phyloP scores from a whole-genome alignment of 345 rosid genomes.

The Eucalyptus cloeziana region DNA sequence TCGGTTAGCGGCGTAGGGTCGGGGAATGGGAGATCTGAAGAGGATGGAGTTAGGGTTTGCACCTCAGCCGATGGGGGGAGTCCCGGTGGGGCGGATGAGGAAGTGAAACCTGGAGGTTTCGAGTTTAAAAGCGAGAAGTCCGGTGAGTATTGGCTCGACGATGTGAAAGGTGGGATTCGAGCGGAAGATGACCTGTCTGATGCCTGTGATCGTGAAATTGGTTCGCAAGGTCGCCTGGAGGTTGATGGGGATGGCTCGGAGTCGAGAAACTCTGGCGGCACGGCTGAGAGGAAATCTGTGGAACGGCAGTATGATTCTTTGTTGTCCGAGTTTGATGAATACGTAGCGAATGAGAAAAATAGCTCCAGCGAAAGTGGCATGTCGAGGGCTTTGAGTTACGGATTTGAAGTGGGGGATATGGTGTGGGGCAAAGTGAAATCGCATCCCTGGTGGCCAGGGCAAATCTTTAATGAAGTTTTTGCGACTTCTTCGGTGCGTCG shows the following conservation, averaged over 20 bases:
- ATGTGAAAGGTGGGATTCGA: neutral
- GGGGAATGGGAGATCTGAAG: neutral
- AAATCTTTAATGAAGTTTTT: conserved; percentile 84
- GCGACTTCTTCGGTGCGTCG: conserved; percentile 77
- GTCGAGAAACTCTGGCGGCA: neutral
- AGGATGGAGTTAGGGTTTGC: neutral
- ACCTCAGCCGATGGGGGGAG: neutral
- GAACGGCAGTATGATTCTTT: conserved; percentile 22
- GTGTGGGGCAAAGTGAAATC: conserved; percentile 99
- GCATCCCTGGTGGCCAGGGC: conserved; percentile 99
- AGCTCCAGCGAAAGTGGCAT: conserved; percentile 33
- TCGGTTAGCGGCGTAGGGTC: neutral
- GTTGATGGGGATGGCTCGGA: neutral
- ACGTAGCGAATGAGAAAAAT: conserved; percentile 69
- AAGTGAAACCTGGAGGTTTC: neutral
- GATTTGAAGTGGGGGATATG: conserved; percentile 91
- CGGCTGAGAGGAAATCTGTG: neutral
- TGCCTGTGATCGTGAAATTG: neutral
- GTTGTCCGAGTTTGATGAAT: conserved; percentile 85
- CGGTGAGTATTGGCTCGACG: neutral
- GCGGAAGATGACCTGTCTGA: neutral
- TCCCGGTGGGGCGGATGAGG: neutral
- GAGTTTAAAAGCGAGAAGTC: neutral
- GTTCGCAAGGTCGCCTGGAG: neutral
- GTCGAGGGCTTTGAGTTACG: conserved; percentile 66